These are phyloP conservation scores for Erodium chrysanthum DNA, from an alignment of 441 rosid genomes.

Conservation along the genomic window DNA sequence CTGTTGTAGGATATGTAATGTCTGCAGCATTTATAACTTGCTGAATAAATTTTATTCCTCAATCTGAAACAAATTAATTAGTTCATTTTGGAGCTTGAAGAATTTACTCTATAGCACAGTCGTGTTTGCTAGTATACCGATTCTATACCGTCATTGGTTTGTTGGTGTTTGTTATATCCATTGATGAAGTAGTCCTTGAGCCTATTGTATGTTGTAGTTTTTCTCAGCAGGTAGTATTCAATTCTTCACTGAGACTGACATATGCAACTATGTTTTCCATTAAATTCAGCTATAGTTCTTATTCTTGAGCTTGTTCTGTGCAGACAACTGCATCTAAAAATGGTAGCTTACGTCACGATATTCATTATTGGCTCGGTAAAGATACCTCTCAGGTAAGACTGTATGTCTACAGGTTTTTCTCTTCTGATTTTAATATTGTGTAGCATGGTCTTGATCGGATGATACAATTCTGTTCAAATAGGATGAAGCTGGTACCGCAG, in stretches of 20 bases:
- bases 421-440: conserved; percentile 1
- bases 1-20: no score
- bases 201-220: background rate
- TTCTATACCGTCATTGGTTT: background rate
- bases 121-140: background rate
- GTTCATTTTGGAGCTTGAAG: background rate
- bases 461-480: conserved; percentile 14
- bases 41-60: no score
- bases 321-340: conserved; percentile 76
- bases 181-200: background rate
- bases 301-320: conserved; percentile 16
- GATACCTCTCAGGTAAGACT: conserved; percentile 79
- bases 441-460: background rate
- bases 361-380: conserved; percentile 98
- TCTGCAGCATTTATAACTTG: no score
- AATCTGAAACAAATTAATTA: no score
- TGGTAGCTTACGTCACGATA: conserved; percentile 74
- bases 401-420: conserved; percentile 14
- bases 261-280: background rate
- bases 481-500: conserved; percentile 99
- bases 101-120: background rate
- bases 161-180: background rate
- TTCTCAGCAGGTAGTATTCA: background rate
- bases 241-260: conserved; percentile 16
- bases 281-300: conserved; percentile 56